These are phyloP conservation scores for Phaeoacremonium minimum DNA, from an alignment of 2,329 filamentous ascomycete species.

Conservation along the genomic window DNA sequence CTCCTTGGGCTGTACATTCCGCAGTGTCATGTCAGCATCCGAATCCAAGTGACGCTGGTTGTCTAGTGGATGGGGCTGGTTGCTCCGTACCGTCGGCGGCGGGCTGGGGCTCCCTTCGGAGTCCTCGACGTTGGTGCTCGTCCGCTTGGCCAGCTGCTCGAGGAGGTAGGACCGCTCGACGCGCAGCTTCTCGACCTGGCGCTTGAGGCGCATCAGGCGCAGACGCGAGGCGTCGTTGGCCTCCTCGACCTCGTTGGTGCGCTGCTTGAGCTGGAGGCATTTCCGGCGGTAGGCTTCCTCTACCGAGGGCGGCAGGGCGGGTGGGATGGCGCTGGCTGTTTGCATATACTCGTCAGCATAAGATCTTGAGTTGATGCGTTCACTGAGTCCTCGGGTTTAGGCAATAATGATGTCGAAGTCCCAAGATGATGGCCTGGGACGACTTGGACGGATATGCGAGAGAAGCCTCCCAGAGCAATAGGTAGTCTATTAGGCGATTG, in stretches of 20 bases:
- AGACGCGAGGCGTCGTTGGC: conserved; percentile 81
- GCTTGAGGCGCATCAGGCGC: conserved; percentile 73
- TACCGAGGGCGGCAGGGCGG: conserved; percentile 76
- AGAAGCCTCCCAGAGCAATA: too few species aligned
- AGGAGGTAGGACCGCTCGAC: conserved; percentile 75
- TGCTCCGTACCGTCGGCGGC: conserved; percentile 64
- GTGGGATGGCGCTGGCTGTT: conserved; percentile 42
- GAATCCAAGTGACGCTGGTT: conserved; percentile 6
- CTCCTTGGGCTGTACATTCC: conserved; percentile 60
- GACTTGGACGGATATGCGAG: too few species aligned
- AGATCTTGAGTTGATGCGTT: too few species aligned
- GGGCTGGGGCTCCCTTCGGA: conserved; percentile 76
- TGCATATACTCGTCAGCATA: too few species aligned
- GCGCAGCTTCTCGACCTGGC: conserved; percentile 87
- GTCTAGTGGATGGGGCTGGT: conserved; percentile 8
- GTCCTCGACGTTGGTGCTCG: conserved; percentile 70
- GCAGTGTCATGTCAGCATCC: conserved; percentile 9
- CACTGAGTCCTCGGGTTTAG: too few species aligned
- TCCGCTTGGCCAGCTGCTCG: conserved; percentile 69
- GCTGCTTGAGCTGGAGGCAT: conserved; percentile 90
- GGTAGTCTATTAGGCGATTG: too few species aligned
- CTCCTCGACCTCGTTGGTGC: conserved; percentile 86
- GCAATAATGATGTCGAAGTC: too few species aligned
- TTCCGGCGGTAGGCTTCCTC: conserved; percentile 95
- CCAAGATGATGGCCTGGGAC: too few species aligned